Conservation (phyloP, 2,329 filamentous ascomycete species). For the Leptosphaerulina australis region DNA sequence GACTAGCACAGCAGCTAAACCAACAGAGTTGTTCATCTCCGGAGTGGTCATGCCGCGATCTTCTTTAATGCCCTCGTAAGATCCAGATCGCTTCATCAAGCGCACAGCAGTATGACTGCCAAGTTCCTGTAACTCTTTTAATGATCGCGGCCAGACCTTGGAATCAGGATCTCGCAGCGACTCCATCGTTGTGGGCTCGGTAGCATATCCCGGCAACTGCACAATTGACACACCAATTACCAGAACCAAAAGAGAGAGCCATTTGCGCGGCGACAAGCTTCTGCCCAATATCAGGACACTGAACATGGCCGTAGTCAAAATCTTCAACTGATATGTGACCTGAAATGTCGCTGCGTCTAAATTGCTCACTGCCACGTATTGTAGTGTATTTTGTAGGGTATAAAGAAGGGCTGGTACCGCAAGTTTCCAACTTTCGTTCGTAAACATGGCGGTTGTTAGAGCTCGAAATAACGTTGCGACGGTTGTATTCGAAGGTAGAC, state of each 20-base stretch:
- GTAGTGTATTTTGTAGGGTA: slow-evolving; percentile 89
- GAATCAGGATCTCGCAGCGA: slow-evolving; percentile 59
- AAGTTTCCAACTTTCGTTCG: slow-evolving; percentile 92
- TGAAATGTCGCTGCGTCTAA: slow-evolving; percentile 92
- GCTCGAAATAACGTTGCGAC: slow-evolving; percentile 80
- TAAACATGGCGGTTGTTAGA: slow-evolving; percentile 81
- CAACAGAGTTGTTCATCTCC: slow-evolving; percentile 77
- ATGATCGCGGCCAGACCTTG: slow-evolving; percentile 70
- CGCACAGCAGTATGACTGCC: slow-evolving; percentile 58
- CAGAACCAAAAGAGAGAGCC: slow-evolving; percentile 79
- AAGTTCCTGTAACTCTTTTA: slow-evolving; percentile 75
- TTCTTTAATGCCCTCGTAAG: slow-evolving; percentile 84
- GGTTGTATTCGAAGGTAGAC: slow-evolving; percentile 76
- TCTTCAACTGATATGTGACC: slow-evolving; percentile 92
- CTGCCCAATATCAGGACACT: slow-evolving; percentile 78
- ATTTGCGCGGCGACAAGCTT: slow-evolving; percentile 73
- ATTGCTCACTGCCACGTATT: slow-evolving; percentile 91
- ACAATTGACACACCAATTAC: slow-evolving; percentile 84
- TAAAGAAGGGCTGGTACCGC: slow-evolving; percentile 88
- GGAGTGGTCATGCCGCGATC: slow-evolving; percentile 60
- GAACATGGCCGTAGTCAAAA: slow-evolving; percentile 87
- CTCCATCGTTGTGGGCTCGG: slow-evolving; percentile 59
- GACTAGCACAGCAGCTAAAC: slow-evolving; percentile 76
- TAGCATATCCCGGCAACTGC: slow-evolving; percentile 70
- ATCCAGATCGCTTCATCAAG: slow-evolving; percentile 72